These are phyloP conservation scores for Neurospora sp. DNA, from an alignment of 495 filamentous ascomycete species.

Conservation along the genomic window DNA sequence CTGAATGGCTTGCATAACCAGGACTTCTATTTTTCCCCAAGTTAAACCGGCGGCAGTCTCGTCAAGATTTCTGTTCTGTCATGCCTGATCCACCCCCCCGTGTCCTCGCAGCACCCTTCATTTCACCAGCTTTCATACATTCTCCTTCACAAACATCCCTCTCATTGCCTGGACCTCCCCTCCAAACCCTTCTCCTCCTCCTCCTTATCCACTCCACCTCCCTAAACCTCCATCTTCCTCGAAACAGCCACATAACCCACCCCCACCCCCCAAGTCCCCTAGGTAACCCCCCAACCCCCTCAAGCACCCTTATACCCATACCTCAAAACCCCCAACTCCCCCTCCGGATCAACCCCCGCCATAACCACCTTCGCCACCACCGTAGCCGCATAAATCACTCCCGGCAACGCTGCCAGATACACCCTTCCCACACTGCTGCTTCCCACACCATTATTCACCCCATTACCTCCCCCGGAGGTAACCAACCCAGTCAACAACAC, in stretches of 20 bases:
- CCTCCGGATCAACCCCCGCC: slow-evolving; percentile 44
- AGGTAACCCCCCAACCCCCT: background rate
- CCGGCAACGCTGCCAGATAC: slow-evolving; percentile 29
- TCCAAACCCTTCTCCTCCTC: no score
- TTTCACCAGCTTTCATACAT: no score
- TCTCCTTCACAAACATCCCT: no score
- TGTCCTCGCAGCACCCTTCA: no score
- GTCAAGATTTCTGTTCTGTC: background rate
- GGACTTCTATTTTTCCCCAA: background rate
- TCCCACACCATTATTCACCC: background rate
- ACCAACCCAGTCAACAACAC: slow-evolving; percentile 24
- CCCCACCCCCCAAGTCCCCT: background rate
- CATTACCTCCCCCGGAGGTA: background rate
- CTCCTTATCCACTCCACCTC: background rate
- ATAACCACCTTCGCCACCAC: slow-evolving; percentile 42
- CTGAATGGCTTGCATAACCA: background rate
- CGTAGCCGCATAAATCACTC: slow-evolving; percentile 36
- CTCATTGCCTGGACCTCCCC: no score
- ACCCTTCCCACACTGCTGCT: background rate
- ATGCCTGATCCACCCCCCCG: no score
- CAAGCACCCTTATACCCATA: slow-evolving; percentile 53
- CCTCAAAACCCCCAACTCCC: slow-evolving; percentile 40
- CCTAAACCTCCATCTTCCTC: background rate
- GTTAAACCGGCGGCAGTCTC: background rate
- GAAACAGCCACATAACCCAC: background rate